Evolutionary conservation across 2,329 filamentous ascomycete species (phyloP).

Genomic region (Trematosphaeria pertusa): DNA sequence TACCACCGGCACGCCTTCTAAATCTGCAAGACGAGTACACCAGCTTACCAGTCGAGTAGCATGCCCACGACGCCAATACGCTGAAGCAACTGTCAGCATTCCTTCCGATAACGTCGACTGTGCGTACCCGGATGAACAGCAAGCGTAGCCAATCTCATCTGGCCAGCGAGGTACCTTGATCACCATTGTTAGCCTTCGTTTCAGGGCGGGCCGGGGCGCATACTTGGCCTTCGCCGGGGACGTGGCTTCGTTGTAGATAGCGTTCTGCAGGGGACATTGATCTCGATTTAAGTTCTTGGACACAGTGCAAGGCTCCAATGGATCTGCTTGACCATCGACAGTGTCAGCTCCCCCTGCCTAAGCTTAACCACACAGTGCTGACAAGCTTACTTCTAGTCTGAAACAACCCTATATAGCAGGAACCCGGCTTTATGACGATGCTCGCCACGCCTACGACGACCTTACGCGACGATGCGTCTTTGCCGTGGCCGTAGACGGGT

Average conservation of each 20-base stretch:
- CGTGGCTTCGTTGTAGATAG: constrained; percentile 28
- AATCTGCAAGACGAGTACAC: constrained; percentile 33
- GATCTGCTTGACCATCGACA: too few species aligned
- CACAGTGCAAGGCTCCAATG: constrained; percentile 11
- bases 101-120: not conserved
- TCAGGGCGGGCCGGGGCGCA: constrained; percentile 1
- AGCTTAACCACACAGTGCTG: constrained; percentile 7
- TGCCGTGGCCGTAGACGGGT: constrained; percentile 12
- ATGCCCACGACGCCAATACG: constrained; percentile 38
- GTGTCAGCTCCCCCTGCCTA: constrained; percentile 12
- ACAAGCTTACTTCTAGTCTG: constrained; percentile 26
- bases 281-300: too few species aligned
- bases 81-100: constrained; percentile 13
- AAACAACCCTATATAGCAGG: constrained; percentile 23
- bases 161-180: constrained; percentile 19
- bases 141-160: constrained; percentile 24
- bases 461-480: constrained; percentile 4
- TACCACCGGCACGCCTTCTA: constrained; percentile 29
- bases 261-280: too few species aligned
- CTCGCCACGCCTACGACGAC: constrained; percentile 35
- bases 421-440: constrained; percentile 28
- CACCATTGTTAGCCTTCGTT: constrained; percentile 1
- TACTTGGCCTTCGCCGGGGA: constrained; percentile 32
- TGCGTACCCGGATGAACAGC: constrained; percentile 22
- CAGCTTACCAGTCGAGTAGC: constrained; percentile 31